Evolutionary conservation across 164 flowering plant genomes (phyloP), one percentile per base, ranked within the genome.

Genomic region (Buxus sempervirens): DNA sequence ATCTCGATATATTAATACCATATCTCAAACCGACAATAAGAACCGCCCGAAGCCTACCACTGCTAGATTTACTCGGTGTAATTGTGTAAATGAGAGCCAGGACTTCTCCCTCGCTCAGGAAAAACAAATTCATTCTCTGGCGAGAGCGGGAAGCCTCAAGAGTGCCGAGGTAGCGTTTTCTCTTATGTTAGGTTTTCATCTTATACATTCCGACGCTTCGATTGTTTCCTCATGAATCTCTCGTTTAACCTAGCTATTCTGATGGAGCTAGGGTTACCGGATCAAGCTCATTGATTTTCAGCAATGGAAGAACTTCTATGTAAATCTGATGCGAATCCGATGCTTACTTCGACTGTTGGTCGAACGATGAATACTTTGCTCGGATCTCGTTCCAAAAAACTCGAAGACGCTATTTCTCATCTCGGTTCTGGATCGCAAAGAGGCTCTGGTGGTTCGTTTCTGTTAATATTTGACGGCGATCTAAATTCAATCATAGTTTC

Each of bases 301-400:
- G 58, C 23, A 71, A 68, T 67, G 77, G 78, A 70, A 53, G 78
- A 78, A 55, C 73, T 58, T 12, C 56, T 75, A 42, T 66, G 76
- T 71, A 41, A 49, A 42, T 62, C 78, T 54, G 82, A 71, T 58
- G 36, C 82, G 15, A 72, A 76, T 67, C 74, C 87, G 13, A 78
- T 80, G 77, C 62, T 78, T 3, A 75, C 93, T 3, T 78, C 83
- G 0, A 75, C 82, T 0, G 45, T 89, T 20, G 94, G 89, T 9
- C 73, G 90, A 36, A 85, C 70, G 18, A 82, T 91, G 79, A 73
- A 38, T 70, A 58, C 84, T 5, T 79, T 91, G 10, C 88, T 91
- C 78, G 54, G 55, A 20, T 73, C 86, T 61, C 87, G 88, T 60
- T 79, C 85, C 27, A 82, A 63, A 60, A 84, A 85, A 71, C 92